Conservation (phyloP, 73 alveolate species). For the Paramecium caudatum region DNA sequence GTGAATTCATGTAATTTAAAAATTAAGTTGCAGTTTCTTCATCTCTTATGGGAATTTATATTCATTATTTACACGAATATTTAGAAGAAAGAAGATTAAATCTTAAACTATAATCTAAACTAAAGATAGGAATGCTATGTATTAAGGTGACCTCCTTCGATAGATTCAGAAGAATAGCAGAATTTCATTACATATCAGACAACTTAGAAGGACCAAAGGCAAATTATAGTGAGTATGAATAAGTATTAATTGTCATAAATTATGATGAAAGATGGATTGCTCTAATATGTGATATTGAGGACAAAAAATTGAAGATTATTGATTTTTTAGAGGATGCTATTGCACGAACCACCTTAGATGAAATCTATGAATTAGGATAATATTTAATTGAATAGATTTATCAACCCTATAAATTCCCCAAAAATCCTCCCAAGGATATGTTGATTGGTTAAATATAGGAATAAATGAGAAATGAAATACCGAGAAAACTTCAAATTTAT, state of each 20-base stretch:
- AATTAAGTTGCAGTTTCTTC: neutral
- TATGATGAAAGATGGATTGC: slow-evolving; percentile 69
- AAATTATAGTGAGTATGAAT: slow-evolving; percentile 22
- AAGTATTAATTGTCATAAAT: neutral
- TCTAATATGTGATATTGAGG: slow-evolving; percentile 29
- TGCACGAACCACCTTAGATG: slow-evolving; percentile 32
- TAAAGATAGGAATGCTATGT: neutral
- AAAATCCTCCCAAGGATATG: neutral
- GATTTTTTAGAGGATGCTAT: slow-evolving; percentile 52
- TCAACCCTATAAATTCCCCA: slow-evolving; percentile 43
- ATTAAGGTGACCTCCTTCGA: slow-evolving; percentile 24
- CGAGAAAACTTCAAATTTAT: slow-evolving; percentile 18
- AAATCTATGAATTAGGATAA: slow-evolving; percentile 31
- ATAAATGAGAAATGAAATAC: slow-evolving; percentile 37
- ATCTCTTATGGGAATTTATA: slow-evolving; percentile 35
- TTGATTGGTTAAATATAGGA: slow-evolving; percentile 27
- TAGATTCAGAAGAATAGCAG: slow-evolving; percentile 4
- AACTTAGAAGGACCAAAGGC: slow-evolving; percentile 52
- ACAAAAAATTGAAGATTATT: slow-evolving; percentile 9
- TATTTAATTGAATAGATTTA: neutral
- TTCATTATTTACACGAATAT: slow-evolving; percentile 20
- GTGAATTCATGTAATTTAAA: slow-evolving; percentile 15
- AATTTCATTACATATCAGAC: slow-evolving; percentile 13
- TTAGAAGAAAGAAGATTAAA: neutral
- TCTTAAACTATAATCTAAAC: neutral